Percentiles rank a stretch among this genome's conserved stretches.
Conservation (phyloP, 148 eudicot species). For the Bassia scoparia region DNA sequence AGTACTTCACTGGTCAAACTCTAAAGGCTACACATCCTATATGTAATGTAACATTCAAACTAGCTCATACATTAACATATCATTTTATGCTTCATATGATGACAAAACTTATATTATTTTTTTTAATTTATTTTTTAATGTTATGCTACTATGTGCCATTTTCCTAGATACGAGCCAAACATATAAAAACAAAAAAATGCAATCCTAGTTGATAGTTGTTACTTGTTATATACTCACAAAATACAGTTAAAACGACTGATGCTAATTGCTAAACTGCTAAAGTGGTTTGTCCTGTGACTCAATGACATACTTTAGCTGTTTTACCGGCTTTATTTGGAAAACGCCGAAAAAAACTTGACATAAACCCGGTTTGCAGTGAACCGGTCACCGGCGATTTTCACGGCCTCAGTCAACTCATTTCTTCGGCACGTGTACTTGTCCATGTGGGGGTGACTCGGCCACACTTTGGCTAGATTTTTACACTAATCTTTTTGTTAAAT, state of each 20-base stretch:
- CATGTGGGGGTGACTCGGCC: conserved; percentile 30
- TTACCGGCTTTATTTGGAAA: neutral
- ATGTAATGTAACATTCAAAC: neutral
- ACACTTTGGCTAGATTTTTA: conserved; percentile 19
- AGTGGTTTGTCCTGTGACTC: conserved; percentile 10
- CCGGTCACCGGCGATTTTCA: conserved; percentile 30
- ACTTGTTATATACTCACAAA: too few species aligned
- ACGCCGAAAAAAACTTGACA: neutral
- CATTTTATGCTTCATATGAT: neutral
- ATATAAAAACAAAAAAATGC: neutral
- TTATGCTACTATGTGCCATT: neutral
- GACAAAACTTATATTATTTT: neutral
- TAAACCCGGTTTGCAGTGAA: conserved; percentile 20
- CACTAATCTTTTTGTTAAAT: too few species aligned
- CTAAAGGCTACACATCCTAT: neutral
- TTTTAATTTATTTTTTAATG: neutral
- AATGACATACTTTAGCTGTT: conserved; percentile 16
- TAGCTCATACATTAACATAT: neutral
- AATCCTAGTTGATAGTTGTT: neutral
- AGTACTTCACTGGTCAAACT: conserved; percentile 5
- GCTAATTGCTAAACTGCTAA: too few species aligned
- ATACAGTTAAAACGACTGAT: neutral
- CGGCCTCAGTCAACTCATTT: conserved; percentile 21
- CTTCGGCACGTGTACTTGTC: conserved; percentile 22
- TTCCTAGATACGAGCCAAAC: neutral